Conservation (phyloP, 208 protist genomes). For the Crithidia mellificae region DNA sequence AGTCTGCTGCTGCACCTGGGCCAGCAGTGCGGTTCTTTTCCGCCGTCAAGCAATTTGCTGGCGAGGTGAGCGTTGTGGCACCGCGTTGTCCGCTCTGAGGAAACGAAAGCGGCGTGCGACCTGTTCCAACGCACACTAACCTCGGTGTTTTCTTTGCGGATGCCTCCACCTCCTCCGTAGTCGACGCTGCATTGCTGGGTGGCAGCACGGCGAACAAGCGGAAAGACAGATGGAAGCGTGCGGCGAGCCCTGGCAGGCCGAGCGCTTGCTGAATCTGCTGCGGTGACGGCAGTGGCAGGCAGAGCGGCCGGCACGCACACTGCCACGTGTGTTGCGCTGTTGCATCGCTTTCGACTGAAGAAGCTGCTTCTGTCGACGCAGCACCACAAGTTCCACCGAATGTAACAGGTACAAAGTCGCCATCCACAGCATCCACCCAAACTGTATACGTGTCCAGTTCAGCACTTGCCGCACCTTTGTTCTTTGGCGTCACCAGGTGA, state of each 20-base stretch:
- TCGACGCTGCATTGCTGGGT: too few species aligned
- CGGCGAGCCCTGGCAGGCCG: constrained; percentile 17
- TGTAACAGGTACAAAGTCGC: not conserved
- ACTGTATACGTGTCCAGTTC: not conserved
- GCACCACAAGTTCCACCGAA: too few species aligned
- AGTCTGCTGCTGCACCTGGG: too few species aligned
- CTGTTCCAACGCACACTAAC: constrained; percentile 15
- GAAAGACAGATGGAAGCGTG: constrained; percentile 15
- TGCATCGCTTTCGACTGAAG: not conserved
- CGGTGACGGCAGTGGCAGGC: constrained; percentile 26
- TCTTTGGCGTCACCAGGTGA: too few species aligned
- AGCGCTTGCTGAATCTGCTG: constrained; percentile 12
- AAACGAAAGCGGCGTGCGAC: constrained; percentile 8
- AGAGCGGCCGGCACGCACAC: constrained; percentile 5
- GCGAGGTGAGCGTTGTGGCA: not conserved
- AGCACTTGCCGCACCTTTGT: not conserved
- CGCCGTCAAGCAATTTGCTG: too few species aligned
- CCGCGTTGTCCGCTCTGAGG: not conserved
- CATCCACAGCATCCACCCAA: constrained; percentile 19
- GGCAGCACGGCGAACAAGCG: constrained; percentile 6
- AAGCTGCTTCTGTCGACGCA: not conserved
- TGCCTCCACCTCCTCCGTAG: too few species aligned
- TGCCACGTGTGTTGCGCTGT: not conserved
- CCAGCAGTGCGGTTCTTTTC: too few species aligned
- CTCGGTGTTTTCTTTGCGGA: too few species aligned